These are phyloP conservation scores for Xerocomellus chrysenteron DNA, from an alignment of 768 basidiomycete species.

Conservation along the genomic window DNA sequence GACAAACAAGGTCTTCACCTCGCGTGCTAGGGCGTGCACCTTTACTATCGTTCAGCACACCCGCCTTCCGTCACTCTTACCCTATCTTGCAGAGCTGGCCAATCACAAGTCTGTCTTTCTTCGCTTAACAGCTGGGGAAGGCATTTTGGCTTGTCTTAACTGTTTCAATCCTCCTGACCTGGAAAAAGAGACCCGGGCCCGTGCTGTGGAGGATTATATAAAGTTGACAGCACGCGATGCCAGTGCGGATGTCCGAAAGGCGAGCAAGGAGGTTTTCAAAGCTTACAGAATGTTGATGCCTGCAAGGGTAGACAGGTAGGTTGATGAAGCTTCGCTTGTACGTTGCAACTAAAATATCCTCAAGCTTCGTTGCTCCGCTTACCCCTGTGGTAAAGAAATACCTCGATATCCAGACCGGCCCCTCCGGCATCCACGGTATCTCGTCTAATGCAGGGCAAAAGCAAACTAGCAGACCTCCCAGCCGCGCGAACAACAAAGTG, in stretches of 20 bases:
- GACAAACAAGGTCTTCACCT: slow-evolving; percentile 75
- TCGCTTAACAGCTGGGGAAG: slow-evolving; percentile 65
- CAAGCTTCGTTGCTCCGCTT: slow-evolving; percentile 70
- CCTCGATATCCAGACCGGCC: slow-evolving; percentile 46
- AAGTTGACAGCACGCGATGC: slow-evolving; percentile 67
- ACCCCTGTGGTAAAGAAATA: slow-evolving; percentile 78
- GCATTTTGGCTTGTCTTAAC: slow-evolving; percentile 63
- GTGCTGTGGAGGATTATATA: slow-evolving; percentile 70
- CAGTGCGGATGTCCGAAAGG: slow-evolving; percentile 70
- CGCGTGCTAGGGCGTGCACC: slow-evolving; percentile 62
- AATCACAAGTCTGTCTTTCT: slow-evolving; percentile 70
- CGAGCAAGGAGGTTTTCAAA: slow-evolving; percentile 69
- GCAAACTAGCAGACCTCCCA: slow-evolving; percentile 24
- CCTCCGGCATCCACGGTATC: neutral
- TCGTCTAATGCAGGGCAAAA: slow-evolving; percentile 14
- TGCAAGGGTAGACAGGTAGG: slow-evolving; percentile 62
- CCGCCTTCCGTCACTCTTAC: slow-evolving; percentile 61
- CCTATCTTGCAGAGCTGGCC: slow-evolving; percentile 53
- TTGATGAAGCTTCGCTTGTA: slow-evolving; percentile 3
- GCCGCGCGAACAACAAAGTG: slow-evolving; percentile 18
- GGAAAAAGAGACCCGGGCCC: slow-evolving; percentile 63
- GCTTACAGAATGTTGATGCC: slow-evolving; percentile 74
- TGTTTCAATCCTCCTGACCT: slow-evolving; percentile 78
- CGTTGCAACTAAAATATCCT: slow-evolving; percentile 6
- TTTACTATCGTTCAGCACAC: slow-evolving; percentile 62